Evolutionary conservation across 2,329 filamentous ascomycete genomes (phyloP), one percentile per base, ranked within the genome.

Genomic region (Orbilia blumenaviensis): DNA sequence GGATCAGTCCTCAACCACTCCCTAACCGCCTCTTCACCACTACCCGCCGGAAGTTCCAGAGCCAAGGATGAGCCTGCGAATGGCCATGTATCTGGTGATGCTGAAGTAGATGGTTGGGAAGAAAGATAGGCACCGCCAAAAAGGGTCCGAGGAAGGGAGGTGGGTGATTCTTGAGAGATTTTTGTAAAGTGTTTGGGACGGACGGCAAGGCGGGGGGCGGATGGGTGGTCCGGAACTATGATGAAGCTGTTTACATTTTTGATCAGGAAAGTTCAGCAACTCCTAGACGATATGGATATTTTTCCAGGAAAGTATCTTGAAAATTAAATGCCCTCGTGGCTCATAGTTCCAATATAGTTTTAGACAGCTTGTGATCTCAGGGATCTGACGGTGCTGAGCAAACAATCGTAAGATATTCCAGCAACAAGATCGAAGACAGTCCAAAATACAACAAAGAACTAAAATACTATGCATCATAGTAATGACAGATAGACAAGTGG

Each of bases 171-270:
- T 29, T 14, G 18, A 16, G 66, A 52, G 38, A 71, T 41, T 71
- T 77, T 69, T 16, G 29, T 14, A n/a, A 77, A 63, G 50, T 77
- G 72, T 25, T 66, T 48, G 27, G 72, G 63, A 14, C 72, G 72
- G 56, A 77, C 60, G 4, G 32, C 16, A 16, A 66, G 64, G 58
- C 72, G 72, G 3, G 64, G 64, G 29, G 72, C 72, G 38, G 48
- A 41, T 14, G 72, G 72, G 21, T 52, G 64, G 50, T 77, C 72
- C 27, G 72, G 72, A 36, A 77, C 64, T 29, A 69, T 58, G 64
- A 77, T 71, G 72, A 77, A 77, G 58, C 72, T 77, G 12, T 58
- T 18, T 21, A 8, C n/a, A n/a, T n/a, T n/a, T n/a, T n/a, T n/a
- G n/a, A n/a, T n/a, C n/a, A n/a, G n/a, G n/a, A n/a, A n/a, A n/a